Evolutionary conservation across 345 rosid genomes (phyloP).

Genomic region (Boechera stricta): DNA sequence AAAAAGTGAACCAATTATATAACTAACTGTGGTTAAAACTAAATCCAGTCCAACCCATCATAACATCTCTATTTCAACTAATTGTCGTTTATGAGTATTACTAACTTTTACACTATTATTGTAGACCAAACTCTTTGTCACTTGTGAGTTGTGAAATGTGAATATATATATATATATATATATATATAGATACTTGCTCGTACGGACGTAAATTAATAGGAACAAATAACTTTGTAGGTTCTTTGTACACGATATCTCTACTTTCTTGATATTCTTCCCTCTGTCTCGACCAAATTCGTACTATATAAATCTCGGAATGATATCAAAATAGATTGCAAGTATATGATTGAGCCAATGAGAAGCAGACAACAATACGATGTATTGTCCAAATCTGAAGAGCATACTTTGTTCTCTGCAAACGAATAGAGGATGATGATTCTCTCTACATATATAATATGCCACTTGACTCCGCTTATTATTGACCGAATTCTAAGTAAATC

Average conservation of each 20-base stretch:
- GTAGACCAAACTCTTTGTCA: neutral
- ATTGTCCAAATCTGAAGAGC: constrained; percentile 21
- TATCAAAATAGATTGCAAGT: constrained; percentile 30
- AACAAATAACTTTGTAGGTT: neutral
- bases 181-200: neutral
- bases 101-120: neutral
- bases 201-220: neutral
- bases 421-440: constrained; percentile 16
- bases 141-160: neutral
- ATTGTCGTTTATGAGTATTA: neutral
- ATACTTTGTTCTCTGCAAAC: constrained; percentile 23
- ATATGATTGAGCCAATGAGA: constrained; percentile 30
- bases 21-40: neutral
- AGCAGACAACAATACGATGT: constrained; percentile 25
- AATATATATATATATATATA: neutral
- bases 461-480: constrained; percentile 11
- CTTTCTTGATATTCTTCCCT: constrained; percentile 1
- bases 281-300: constrained; percentile 19
- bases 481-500: constrained; percentile 31
- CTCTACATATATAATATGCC: neutral
- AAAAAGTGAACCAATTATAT: neutral
- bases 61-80: no score
- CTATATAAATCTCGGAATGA: constrained; percentile 16
- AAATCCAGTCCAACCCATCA: neutral
- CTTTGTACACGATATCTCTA: neutral